Conservation (phyloP, 2,329 filamentous ascomycete species). For the Pseudohalonectria lignicola region DNA sequence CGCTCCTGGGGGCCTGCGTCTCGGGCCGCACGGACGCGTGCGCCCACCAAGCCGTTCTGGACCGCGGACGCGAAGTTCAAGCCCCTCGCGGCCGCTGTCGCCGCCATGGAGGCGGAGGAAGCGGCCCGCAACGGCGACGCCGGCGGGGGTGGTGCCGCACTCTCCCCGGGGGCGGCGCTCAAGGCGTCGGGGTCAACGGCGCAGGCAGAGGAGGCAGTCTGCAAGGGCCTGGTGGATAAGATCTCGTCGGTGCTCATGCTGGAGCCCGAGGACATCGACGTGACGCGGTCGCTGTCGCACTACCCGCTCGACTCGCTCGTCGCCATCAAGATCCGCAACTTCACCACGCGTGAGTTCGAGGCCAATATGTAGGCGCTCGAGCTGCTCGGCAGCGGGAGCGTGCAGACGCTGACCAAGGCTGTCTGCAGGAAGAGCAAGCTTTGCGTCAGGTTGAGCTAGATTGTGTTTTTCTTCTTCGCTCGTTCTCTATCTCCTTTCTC, state of each 20-base stretch:
- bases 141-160: slow-evolving; percentile 20
- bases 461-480: too few species aligned
- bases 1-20: slow-evolving; percentile 9
- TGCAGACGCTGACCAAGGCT: slow-evolving; percentile 30
- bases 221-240: slow-evolving; percentile 33
- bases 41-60: slow-evolving; percentile 36
- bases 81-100: slow-evolving; percentile 26
- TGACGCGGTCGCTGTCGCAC: slow-evolving; percentile 25
- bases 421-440: slow-evolving; percentile 28
- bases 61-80: slow-evolving; percentile 40
- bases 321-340: slow-evolving; percentile 38
- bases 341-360: slow-evolving; percentile 36
- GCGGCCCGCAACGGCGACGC: slow-evolving; percentile 17
- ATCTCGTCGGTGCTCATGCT: slow-evolving; percentile 37
- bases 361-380: slow-evolving; percentile 44
- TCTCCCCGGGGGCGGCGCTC: slow-evolving; percentile 25
- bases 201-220: slow-evolving; percentile 31
- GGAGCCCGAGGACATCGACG: slow-evolving; percentile 34
- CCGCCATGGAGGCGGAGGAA: slow-evolving; percentile 17
- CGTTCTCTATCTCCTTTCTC: too few species aligned
- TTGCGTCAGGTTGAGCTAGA: neutral
- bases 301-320: slow-evolving; percentile 36
- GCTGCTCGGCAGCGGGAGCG: slow-evolving; percentile 36
- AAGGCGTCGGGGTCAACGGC: slow-evolving; percentile 26
- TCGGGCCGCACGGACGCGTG: slow-evolving; percentile 6